These are phyloP conservation scores for Choiromyces venosus DNA, from an alignment of 495 filamentous ascomycete species.

Conservation along the genomic window DNA sequence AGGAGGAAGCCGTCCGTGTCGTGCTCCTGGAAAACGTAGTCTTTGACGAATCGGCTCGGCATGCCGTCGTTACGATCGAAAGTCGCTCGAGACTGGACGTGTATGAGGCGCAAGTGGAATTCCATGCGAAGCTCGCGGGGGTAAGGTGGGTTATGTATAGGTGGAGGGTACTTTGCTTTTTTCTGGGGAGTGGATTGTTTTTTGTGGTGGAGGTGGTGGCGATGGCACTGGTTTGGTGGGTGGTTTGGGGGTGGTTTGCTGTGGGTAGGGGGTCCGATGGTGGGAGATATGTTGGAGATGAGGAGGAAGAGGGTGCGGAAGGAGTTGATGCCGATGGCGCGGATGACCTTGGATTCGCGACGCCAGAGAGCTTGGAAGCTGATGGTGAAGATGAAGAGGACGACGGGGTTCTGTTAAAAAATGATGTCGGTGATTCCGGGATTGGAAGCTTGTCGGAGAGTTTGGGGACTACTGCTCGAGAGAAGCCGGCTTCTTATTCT, in stretches of 20 bases:
- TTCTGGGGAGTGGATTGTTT: conserved; percentile 62
- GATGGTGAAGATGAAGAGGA: conserved; percentile 37
- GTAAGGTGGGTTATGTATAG: conserved; percentile 82
- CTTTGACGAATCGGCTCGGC: conserved; percentile 55
- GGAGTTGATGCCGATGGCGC: conserved; percentile 19
- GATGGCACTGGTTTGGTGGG: conserved; percentile 36
- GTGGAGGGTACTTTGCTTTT: conserved; percentile 62
- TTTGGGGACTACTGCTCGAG: conserved; percentile 22
- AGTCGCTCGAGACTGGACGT: conserved; percentile 55
- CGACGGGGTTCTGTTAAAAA: conserved; percentile 17
- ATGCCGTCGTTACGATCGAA: conserved; percentile 55
- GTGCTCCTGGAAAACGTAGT: conserved; percentile 64
- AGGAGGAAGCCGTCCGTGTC: conserved; percentile 57
- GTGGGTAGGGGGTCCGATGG: neutral
- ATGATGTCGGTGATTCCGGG: conserved; percentile 45
- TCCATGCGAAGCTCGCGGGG: conserved; percentile 67
- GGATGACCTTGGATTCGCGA: conserved; percentile 27
- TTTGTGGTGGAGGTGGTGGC: conserved; percentile 63
- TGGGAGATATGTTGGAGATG: neutral
- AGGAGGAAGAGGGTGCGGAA: conserved; percentile 20
- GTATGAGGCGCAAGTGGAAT: conserved; percentile 61
- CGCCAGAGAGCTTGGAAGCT: conserved; percentile 45
- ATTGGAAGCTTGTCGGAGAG: conserved; percentile 44
- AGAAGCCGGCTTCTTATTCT: conserved; percentile 2
- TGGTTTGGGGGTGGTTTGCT: conserved; percentile 30